Base-by-base conservation (phyloP, 2,329 filamentous ascomycete species). In the Hirsutella thompsonii region DNA sequence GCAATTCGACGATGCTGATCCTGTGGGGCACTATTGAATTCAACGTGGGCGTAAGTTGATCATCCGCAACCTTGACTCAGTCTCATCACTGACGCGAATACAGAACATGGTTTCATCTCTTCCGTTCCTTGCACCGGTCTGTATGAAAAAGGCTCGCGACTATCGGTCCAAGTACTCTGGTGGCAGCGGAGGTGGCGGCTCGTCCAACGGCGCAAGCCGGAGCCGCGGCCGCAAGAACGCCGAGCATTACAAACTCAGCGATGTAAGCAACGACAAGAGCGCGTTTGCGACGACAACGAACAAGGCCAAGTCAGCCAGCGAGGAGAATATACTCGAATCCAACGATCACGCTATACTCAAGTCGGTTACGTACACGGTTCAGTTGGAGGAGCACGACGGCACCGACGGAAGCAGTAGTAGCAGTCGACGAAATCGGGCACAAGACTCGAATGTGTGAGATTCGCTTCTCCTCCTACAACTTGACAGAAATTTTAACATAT, bases 11-110 rank as follows among this genome's bases (percentile, higher is more conserved):
- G 4, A 69, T 72, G 65, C 57, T 76, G 10, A 61, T 76, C 1
- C 55, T 75, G 0, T 76, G 71, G 71, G 72, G 72, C 4, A 69
- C 66, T 2, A 69, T 76, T 42, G 72, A 76, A 50, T 70, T 75
- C 53, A 74, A 75, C 46, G 64, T 74, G 23, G 71, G 72, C 10
- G 70, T 74, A 61, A 51, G 68, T 50, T 3, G 5, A 5, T 10
- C 9, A 10, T 28, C 1, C n/a, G 18, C 37, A 35, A 33, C 13
- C 2, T 8, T 14, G 35, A n/a, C 39, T 41, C 29, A 4, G 16
- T 14, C 2, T 20, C 8, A 2, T 9, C 0, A 40, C 20, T 39
- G 8, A 5, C 23, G 19, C 5, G 29, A 16, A 8, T n/a, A 19
- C 32, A 68, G 64, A 68, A 68, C 47, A 63, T 68, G 47, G 64